These are phyloP conservation scores for Auxenochlorella protothecoides DNA, from an alignment of 139 green algal species.

Conservation along the genomic window DNA sequence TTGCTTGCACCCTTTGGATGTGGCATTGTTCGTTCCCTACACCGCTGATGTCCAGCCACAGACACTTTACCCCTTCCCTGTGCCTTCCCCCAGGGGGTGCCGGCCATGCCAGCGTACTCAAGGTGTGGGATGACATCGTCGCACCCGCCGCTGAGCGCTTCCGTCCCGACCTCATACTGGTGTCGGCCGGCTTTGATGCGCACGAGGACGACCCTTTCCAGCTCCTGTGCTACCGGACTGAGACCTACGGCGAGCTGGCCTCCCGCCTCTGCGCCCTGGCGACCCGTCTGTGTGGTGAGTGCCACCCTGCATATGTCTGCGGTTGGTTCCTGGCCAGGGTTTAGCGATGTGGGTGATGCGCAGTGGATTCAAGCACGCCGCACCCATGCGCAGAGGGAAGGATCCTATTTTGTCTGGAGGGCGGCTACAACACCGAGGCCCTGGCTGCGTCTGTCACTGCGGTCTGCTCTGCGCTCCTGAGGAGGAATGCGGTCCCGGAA, in stretches of 20 bases:
- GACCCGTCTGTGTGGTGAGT: too few relatives aligned
- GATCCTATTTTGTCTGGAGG: too few relatives aligned
- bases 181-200: conserved; percentile 72
- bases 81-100: conserved; percentile 19
- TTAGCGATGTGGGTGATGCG: too few relatives aligned
- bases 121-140: conserved; percentile 62
- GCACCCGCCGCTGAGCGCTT: conserved; percentile 58
- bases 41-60: neutral
- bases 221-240: conserved; percentile 9
- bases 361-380: too few relatives aligned
- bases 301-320: too few relatives aligned
- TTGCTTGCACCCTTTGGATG: neutral
- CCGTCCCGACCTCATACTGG: conserved; percentile 69
- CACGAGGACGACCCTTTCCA: conserved; percentile 77
- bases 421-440: too few relatives aligned
- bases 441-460: too few relatives aligned
- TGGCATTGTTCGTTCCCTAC: neutral
- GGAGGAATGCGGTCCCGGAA: too few relatives aligned
- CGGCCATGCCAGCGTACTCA: conserved; percentile 50
- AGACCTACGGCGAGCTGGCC: conserved; percentile 1
- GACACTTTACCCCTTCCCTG: neutral
- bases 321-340: too few relatives aligned
- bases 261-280: too few relatives aligned
- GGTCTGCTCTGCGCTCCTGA: too few relatives aligned
- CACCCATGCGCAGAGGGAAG: neutral